Conservation (phyloP, 2,329 filamentous ascomycete species). For the Cytospora paraplurivora region DNA sequence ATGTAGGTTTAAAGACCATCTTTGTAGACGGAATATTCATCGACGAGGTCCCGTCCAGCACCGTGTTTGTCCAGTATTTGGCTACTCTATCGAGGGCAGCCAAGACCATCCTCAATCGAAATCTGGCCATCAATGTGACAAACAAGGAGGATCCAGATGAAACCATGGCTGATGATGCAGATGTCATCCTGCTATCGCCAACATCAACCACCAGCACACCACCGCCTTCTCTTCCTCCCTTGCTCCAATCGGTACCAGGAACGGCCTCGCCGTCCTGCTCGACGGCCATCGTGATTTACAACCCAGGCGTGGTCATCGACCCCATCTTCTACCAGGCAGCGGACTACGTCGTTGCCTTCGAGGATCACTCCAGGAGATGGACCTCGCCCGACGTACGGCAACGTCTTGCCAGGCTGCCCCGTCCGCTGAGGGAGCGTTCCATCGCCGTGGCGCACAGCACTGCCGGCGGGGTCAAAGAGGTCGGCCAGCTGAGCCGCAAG, state of each 20-base stretch:
- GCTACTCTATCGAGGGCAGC: conserved; percentile 30
- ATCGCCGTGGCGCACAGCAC: conserved; percentile 32
- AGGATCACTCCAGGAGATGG: conserved; percentile 35
- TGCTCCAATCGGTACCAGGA: not conserved
- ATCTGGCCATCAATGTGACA: not conserved
- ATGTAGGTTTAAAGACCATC: conserved; percentile 33
- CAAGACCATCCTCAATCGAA: conserved; percentile 27
- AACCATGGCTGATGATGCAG: conserved; percentile 4
- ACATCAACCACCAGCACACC: conserved; percentile 20
- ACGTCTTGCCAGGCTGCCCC: conserved; percentile 28
- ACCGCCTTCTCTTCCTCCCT: not conserved
- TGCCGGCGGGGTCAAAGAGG: conserved; percentile 14
- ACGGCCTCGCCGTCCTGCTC: conserved; percentile 8
- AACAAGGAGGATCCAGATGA: not conserved
- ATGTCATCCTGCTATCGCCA: not conserved
- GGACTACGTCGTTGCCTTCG: conserved; percentile 50
- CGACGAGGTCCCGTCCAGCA: conserved; percentile 46
- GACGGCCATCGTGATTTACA: conserved; percentile 41
- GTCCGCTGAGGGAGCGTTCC: conserved; percentile 23
- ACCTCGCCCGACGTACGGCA: conserved; percentile 27
- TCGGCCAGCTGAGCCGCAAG: conserved; percentile 23
- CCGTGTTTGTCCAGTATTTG: conserved; percentile 31
- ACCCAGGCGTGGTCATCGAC: conserved; percentile 47
- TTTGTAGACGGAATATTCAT: conserved; percentile 51
- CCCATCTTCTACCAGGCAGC: conserved; percentile 43